phyloP scores from a whole-genome alignment of 75 land plant species.

The Cupressus sempervirens region DNA sequence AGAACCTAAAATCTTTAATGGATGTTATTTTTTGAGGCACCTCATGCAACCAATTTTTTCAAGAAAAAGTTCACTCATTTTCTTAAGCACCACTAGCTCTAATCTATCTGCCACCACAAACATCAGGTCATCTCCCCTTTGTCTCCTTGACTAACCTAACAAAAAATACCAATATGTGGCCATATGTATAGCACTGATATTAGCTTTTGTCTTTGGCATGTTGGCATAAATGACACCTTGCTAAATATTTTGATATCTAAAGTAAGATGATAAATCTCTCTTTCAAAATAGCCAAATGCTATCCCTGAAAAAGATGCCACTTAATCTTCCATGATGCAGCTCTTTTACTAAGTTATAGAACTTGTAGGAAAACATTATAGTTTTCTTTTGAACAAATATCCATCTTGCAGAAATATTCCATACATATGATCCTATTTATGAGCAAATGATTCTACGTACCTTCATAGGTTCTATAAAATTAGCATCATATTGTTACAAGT shows the following conservation, averaged over 20 bases:
- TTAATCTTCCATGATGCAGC: not conserved
- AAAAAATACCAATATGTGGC: too few species aligned
- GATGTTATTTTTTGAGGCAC: not conserved
- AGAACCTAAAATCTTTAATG: not conserved
- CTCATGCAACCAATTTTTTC: not conserved
- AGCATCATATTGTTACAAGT: too few species aligned
- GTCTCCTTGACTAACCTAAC: too few species aligned
- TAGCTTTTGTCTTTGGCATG: not conserved
- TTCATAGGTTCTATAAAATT: too few species aligned
- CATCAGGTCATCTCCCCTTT: too few species aligned
- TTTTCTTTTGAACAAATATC: too few species aligned
- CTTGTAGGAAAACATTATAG: not conserved
- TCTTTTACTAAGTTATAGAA: not conserved
- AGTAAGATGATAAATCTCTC: not conserved
- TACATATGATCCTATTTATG: too few species aligned
- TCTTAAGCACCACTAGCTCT: not conserved
- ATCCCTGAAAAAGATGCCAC: not conserved
- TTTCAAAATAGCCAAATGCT: not conserved
- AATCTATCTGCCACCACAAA: not conserved
- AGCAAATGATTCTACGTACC: too few species aligned
- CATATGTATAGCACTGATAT: not conserved
- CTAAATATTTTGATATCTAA: not conserved
- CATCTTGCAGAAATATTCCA: too few species aligned
- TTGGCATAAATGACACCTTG: not conserved
- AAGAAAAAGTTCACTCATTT: too few species aligned